These are phyloP conservation scores for Suillus decipiens DNA, from an alignment of 768 basidiomycete genomes.

Conservation along the genomic window DNA sequence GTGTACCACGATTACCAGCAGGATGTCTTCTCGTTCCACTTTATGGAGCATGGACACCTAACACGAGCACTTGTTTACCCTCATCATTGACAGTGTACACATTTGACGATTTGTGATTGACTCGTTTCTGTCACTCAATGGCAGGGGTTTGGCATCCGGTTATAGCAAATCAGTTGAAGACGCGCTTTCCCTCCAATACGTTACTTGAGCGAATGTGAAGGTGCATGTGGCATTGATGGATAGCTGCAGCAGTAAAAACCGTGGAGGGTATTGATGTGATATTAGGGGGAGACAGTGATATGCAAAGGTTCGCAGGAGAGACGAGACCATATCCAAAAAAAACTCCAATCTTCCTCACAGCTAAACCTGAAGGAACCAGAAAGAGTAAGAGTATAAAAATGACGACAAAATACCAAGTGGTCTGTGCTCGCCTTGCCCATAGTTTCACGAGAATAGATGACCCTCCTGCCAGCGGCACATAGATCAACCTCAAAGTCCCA, in stretches of 20 bases:
- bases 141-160: background rate
- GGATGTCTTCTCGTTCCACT: too few species aligned
- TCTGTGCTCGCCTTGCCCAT: slow-evolving; percentile 98
- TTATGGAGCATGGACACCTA: too few species aligned
- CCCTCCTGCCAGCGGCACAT: slow-evolving; percentile 47
- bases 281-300: slow-evolving; percentile 3
- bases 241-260: slow-evolving; percentile 5
- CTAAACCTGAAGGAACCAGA: slow-evolving; percentile 9
- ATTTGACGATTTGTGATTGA: background rate
- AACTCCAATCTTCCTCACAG: background rate
- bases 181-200: slow-evolving; percentile 4
- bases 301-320: slow-evolving; percentile 3
- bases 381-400: background rate
- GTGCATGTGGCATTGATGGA: slow-evolving; percentile 12
- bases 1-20: too few species aligned
- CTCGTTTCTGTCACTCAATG: background rate
- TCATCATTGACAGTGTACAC: background rate
- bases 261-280: slow-evolving; percentile 11
- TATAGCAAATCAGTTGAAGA: background rate
- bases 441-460: slow-evolving; percentile 72
- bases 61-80: too few species aligned
- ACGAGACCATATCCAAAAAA: background rate
- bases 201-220: slow-evolving; percentile 5
- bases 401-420: slow-evolving; percentile 67
- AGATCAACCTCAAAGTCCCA: slow-evolving; percentile 98